Base-by-base conservation (phyloP, 129 eudicot genomes). In the Arctium lappa region DNA sequence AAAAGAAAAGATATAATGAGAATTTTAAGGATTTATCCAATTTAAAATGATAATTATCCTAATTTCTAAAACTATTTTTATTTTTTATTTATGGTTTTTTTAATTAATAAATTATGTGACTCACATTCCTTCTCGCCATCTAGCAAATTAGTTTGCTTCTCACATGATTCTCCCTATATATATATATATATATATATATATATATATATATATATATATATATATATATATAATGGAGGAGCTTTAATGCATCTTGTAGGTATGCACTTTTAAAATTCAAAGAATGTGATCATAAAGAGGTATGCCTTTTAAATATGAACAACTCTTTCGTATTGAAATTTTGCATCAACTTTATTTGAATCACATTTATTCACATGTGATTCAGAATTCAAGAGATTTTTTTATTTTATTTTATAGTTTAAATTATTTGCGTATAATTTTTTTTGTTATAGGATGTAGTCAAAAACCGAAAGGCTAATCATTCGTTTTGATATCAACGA, bases 311-410 rank as follows among this genome's bases (percentile, higher is more conserved):
- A 72, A 72, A 72, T 6, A 33, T 39, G 22, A 18, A 27, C 60
- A 73, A 39, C 56, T 10, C 77, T 73, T 38, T 73, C 77, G 77
- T 73, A 39, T 73, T 73, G 56, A 42, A 73, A 73, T 73, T 73
- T 73, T 73, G 77, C 77, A 73, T 73, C 77, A 73, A 73, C 60
- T 27, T 37, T 73, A 22, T 73, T 73, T 73, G 77, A 60, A 73
- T 73, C 77, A 73, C 39, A 34, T 27, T 37, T 73, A 42, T 73
- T 73, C 77, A 73, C 34, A 37, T 72, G 33, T 72, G 39, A 37
- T 37, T 72, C 50, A 72, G 27, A 22, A 22, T 22, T 22, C 27
- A 72, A 8, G 8, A 68, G 1, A n/a, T 39, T 73, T 8, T 36
- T 4, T 66, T 66, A 6, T 8, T 27, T 65, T 18, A 27, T 27